Percentiles rank a stretch among this genome's conserved stretches.
These are phyloP conservation scores for Geotrichum bryndzae DNA, from an alignment of 1,139 yeast genomes.

Conservation along the genomic window DNA sequence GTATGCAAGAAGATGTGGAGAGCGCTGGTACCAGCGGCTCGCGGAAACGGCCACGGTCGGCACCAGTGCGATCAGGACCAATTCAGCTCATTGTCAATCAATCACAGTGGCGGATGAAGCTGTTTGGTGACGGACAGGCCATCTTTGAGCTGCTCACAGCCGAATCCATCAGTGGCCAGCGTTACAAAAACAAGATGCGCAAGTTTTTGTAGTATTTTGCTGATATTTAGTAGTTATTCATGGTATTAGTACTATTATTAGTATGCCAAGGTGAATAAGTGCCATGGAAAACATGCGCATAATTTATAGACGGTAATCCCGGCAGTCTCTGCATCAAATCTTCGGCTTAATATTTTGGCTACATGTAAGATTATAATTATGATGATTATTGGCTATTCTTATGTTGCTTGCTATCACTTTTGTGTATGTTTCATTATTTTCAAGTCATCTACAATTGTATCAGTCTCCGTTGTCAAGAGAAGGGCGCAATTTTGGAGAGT, in stretches of 20 bases:
- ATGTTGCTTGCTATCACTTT: background rate
- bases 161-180: conserved; percentile 11
- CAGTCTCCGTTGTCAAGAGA: background rate
- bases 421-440: background rate
- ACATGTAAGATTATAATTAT: too few relatives aligned
- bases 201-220: conserved; percentile 2
- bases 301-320: too few relatives aligned
- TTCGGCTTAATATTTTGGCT: too few relatives aligned
- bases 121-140: background rate
- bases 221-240: background rate
- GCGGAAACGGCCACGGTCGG: conserved; percentile 4
- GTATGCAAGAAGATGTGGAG: background rate
- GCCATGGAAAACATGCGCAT: too few relatives aligned
- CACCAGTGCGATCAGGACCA: background rate
- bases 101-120: conserved; percentile 15
- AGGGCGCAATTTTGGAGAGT: too few relatives aligned
- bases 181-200: conserved; percentile 10
- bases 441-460: background rate
- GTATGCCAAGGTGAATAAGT: too few relatives aligned
- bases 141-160: conserved; percentile 14
- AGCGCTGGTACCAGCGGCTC: background rate
- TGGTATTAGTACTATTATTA: background rate
- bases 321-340: too few relatives aligned
- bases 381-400: background rate
- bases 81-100: conserved; percentile 8